phyloP scores from a whole-genome alignment of 2,329 filamentous ascomycete species.

The Cordyceps cateniannulata region DNA sequence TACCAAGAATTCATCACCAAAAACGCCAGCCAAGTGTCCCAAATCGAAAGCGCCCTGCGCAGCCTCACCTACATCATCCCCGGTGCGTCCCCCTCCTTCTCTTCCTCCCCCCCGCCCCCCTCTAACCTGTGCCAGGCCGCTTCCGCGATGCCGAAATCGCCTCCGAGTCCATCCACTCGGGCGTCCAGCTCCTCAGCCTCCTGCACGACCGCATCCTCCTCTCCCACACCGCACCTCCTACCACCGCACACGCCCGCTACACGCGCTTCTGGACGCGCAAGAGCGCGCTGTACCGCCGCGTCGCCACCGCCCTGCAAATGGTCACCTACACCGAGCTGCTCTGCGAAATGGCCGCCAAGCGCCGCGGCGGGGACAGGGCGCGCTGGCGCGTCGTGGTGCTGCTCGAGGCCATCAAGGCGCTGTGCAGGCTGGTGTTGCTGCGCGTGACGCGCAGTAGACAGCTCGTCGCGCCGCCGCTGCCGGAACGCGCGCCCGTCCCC shows the following conservation, averaged over 20 bases:
- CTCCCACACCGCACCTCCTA: slow-evolving; percentile 49
- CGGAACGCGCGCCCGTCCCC: slow-evolving; percentile 75
- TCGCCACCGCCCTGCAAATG: slow-evolving; percentile 78
- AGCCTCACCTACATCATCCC: slow-evolving; percentile 96
- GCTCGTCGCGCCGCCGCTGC: slow-evolving; percentile 74
- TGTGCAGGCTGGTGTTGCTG: slow-evolving; percentile 74
- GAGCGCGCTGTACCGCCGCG: slow-evolving; percentile 66
- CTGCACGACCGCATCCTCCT: slow-evolving; percentile 88
- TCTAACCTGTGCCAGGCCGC: slow-evolving; percentile 46
- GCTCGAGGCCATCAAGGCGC: slow-evolving; percentile 77
- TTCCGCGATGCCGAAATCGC: slow-evolving; percentile 91
- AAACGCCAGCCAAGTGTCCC: slow-evolving; percentile 87
- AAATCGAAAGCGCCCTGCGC: slow-evolving; percentile 88
- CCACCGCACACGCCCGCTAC: slow-evolving; percentile 56
- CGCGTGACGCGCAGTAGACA: slow-evolving; percentile 77
- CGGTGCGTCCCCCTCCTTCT: slow-evolving; percentile 38
- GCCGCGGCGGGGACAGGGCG: slow-evolving; percentile 68
- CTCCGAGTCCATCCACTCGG: slow-evolving; percentile 84
- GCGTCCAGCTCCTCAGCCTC: slow-evolving; percentile 81
- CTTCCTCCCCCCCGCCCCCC: not conserved
- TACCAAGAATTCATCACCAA: slow-evolving; percentile 91
- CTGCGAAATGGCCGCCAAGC: slow-evolving; percentile 95
- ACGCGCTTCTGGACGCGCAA: slow-evolving; percentile 60
- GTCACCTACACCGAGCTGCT: slow-evolving; percentile 91
- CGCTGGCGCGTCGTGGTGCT: slow-evolving; percentile 84